Conservation (phyloP, 305 asterid genomes). For the Solanum hybrid region DNA sequence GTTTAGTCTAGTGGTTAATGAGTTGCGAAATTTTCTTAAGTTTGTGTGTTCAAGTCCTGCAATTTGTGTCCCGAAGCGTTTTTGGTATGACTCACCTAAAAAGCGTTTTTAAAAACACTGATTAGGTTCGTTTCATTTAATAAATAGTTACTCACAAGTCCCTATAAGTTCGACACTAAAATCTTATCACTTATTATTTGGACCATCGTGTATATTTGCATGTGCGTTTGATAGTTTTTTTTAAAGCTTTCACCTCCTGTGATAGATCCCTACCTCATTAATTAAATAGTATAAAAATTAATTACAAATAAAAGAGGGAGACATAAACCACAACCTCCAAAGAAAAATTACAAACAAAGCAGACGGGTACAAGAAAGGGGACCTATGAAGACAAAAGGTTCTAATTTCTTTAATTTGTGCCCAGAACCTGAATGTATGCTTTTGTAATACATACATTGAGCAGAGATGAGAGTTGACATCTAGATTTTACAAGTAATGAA, state of each 20-base stretch:
- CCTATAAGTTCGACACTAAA: not conserved
- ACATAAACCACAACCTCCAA: not conserved
- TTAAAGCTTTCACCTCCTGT: not conserved
- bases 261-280: not conserved
- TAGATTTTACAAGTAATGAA: not conserved
- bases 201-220: not conserved
- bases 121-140: too few species aligned
- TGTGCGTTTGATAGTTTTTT: not conserved
- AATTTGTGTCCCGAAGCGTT: too few species aligned
- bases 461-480: not conserved
- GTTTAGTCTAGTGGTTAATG: too few species aligned
- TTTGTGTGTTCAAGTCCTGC: too few species aligned
- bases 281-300: too few species aligned
- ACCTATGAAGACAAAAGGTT: not conserved
- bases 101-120: too few species aligned
- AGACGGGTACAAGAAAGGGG: not conserved
- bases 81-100: too few species aligned
- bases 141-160: too few species aligned
- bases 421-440: not conserved
- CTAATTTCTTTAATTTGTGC: not conserved
- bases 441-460: not conserved
- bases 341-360: not conserved
- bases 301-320: not conserved
- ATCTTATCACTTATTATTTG: not conserved
- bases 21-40: too few species aligned